phyloP scores from a whole-genome alignment of 169 alveolate species.

The Fabrea salina region DNA sequence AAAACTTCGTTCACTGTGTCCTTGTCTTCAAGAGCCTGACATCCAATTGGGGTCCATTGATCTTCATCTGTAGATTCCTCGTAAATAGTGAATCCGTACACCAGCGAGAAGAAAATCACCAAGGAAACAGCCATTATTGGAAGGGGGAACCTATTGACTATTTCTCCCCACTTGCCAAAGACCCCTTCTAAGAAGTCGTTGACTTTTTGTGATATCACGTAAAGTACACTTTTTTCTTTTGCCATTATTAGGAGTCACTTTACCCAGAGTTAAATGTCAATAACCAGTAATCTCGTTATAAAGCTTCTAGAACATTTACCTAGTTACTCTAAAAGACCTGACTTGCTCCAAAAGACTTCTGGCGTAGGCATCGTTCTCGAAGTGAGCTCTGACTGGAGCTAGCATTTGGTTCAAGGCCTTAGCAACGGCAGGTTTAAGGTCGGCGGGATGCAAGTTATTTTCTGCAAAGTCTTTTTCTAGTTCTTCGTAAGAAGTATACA shows the following conservation, averaged over 20 bases:
- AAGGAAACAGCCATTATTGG: no score
- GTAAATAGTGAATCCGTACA: neutral
- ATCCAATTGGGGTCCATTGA: conserved; percentile 9
- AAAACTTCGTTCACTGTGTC: conserved; percentile 3
- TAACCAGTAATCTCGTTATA: no score
- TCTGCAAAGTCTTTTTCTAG: conserved; percentile 84
- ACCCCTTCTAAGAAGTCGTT: no score
- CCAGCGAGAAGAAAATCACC: no score
- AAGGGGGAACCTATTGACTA: no score
- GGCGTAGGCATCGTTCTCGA: conserved; percentile 88
- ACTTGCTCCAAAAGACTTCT: conserved; percentile 84
- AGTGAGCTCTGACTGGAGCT: conserved; percentile 97
- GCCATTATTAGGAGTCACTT: no score
- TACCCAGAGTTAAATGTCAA: no score
- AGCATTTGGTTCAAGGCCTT: conserved; percentile 87
- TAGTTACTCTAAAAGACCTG: conserved; percentile 71
- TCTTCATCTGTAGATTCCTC: neutral
- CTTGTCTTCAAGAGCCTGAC: conserved; percentile 4
- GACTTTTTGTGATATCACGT: no score
- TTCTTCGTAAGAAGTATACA: conserved; percentile 81
- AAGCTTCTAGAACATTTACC: no score
- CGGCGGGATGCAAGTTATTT: conserved; percentile 95
- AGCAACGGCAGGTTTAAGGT: conserved; percentile 91
- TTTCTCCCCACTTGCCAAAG: no score
- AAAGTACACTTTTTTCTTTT: no score